These are phyloP conservation scores for Leptodontidium sp. DNA, from an alignment of 2,329 filamentous ascomycete genomes.

Conservation along the genomic window DNA sequence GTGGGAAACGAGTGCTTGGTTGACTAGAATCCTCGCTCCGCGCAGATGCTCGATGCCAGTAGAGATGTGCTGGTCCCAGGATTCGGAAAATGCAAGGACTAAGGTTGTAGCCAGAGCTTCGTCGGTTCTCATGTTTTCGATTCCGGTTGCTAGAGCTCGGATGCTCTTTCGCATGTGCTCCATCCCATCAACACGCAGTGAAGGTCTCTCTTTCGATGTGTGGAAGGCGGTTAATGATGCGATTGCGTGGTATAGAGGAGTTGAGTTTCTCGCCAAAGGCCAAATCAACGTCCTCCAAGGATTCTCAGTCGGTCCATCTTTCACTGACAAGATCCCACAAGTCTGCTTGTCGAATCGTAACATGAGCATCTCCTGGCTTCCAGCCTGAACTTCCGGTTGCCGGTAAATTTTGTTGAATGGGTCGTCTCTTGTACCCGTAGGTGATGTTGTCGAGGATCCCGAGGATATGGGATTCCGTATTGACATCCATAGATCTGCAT, in stretches of 20 bases:
- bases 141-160: constrained; percentile 62
- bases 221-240: constrained; percentile 76
- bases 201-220: constrained; percentile 63
- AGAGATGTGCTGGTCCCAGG: constrained; percentile 74
- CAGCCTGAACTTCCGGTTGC: constrained; percentile 57
- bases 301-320: constrained; percentile 73
- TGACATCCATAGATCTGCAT: constrained; percentile 42
- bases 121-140: constrained; percentile 70
- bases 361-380: constrained; percentile 68
- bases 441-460: constrained; percentile 36
- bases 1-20: constrained; percentile 60
- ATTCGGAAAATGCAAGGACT: constrained; percentile 73
- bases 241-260: constrained; percentile 73
- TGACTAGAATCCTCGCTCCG: constrained; percentile 70
- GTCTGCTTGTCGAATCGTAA: constrained; percentile 71
- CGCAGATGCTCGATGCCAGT: constrained; percentile 75
- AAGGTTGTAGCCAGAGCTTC: constrained; percentile 75
- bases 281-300: constrained; percentile 77
- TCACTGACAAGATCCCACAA: constrained; percentile 75
- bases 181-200: constrained; percentile 68
- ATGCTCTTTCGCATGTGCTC: constrained; percentile 74
- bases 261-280: constrained; percentile 70
- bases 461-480: constrained; percentile 38
- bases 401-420: constrained; percentile 49
- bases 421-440: constrained; percentile 34